phyloP scores from a whole-genome alignment of 2,329 filamentous ascomycete species.

The Apiospora malaysiana region DNA sequence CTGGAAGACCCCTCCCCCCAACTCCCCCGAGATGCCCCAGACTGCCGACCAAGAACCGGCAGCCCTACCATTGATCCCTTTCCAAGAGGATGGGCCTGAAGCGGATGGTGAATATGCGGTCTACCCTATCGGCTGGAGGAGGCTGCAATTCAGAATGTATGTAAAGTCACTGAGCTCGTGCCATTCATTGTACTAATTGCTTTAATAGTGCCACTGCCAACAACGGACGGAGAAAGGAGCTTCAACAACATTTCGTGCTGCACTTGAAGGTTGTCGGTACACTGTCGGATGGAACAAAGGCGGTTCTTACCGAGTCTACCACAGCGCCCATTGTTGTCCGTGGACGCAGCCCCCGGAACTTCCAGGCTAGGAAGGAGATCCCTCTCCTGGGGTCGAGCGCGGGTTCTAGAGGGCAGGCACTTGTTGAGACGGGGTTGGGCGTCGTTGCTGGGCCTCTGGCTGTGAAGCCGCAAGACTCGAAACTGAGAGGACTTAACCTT shows the following conservation, averaged over 20 bases:
- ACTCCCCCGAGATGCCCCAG: conserved; percentile 70
- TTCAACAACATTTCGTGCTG: conserved; percentile 95
- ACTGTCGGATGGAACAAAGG: conserved; percentile 80
- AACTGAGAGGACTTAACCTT: conserved; percentile 57
- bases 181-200: conserved; percentile 25
- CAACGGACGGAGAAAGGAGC: conserved; percentile 90
- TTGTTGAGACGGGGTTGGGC: conserved; percentile 67
- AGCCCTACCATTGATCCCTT: conserved; percentile 75
- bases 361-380: conserved; percentile 91
- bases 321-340: conserved; percentile 94
- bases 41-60: conserved; percentile 83
- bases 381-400: conserved; percentile 80
- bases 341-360: conserved; percentile 91
- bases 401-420: conserved; percentile 77
- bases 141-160: conserved; percentile 86
- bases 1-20: conserved; percentile 93
- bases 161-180: conserved; percentile 34
- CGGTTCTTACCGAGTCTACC: conserved; percentile 80
- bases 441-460: conserved; percentile 63
- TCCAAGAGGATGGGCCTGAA: conserved; percentile 64
- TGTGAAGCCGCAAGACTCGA: conserved; percentile 60
- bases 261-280: conserved; percentile 86
- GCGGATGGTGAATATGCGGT: conserved; percentile 82
- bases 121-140: conserved; percentile 93
- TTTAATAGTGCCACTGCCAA: conserved; percentile 81